Conservation (phyloP, 345 rosid species). For the Syzygium grande region DNA sequence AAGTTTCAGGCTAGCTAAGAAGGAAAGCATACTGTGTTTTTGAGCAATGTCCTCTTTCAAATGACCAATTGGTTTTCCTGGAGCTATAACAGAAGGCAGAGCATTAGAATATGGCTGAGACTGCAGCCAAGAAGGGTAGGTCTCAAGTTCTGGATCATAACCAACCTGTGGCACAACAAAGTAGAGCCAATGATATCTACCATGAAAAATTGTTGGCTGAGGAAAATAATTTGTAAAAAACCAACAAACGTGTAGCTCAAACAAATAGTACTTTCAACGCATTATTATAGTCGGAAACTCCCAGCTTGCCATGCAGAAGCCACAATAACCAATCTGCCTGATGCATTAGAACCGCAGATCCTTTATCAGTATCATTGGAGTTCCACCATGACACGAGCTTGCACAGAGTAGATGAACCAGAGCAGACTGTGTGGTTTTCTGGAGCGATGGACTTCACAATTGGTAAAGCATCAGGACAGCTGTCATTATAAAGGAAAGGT, state of each 20-base stretch:
- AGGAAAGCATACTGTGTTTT: conserved; percentile 36
- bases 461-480: conserved; percentile 68
- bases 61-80: conserved; percentile 62
- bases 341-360: conserved; percentile 59
- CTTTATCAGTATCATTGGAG: conserved; percentile 20
- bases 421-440: conserved; percentile 82
- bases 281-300: conserved; percentile 86
- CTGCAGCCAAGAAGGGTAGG: conserved; percentile 80
- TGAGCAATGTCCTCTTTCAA: conserved; percentile 49
- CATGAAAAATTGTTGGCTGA: background rate
- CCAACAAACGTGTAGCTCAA: background rate
- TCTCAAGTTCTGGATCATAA: conserved; percentile 82
- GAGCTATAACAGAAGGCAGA: conserved; percentile 68
- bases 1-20: background rate
- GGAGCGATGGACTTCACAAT: conserved; percentile 74
- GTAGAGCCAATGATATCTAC: background rate
- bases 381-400: conserved; percentile 96
- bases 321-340: conserved; percentile 97
- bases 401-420: conserved; percentile 82
- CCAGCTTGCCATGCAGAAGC: conserved; percentile 89
- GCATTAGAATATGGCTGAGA: conserved; percentile 71
- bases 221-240: background rate
- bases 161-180: conserved; percentile 52
- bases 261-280: conserved; percentile 60
- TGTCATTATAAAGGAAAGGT: conserved; percentile 80